Evolutionary conservation across 1,284 basidiomycete genomes (phyloP), one percentile per base, ranked within the genome.

Genomic region (Ustilago vetiveriae): DNA sequence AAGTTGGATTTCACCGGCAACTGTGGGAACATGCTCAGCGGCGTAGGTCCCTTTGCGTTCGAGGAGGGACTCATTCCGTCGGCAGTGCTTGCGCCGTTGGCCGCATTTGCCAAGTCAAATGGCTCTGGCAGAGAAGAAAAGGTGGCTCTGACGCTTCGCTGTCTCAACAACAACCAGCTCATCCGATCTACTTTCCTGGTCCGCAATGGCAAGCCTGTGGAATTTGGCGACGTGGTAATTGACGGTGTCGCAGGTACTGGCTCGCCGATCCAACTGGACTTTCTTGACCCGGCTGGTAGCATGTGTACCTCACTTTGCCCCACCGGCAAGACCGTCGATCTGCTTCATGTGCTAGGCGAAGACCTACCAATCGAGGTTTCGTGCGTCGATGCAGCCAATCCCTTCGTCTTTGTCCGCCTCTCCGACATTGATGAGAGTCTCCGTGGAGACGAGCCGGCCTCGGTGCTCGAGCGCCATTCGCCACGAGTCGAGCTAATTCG

Each of bases 1-100:
- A 24, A 17, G 6, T 52, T 78, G 19, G 76, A 78, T 47, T 78
- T 71, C 54, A 42, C 43, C 13, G 59, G 54, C n/a, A 78, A 75
- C 21, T 78, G 76, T 52, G 76, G 75, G 29, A 78, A 78, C 41
- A 57, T 78, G 24, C 63, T 78, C 19, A 41, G 67, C 8, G 76
- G 75, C 2, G 76, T 58, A 3, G 75, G 56, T 1, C 54, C 66
- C 13, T 75, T 39, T 38, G 58, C 65, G 8, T 38, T 73, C 21
- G 27, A 52, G 29, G 23, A 41, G 30, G n/a, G 42, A 27, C 26
- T 33, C 40, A 4, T 42, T 39, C 22, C 37, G 35, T 13, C 21
- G 7, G 13, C 11, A 8, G n/a, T 36, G 38, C 33, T 35, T 4
- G 29, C 41, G 5, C 17, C 36, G 29, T 22, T 48, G 6, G 22